phyloP scores from a whole-genome alignment of 345 rosid genomes.

The Clausena lansium region DNA sequence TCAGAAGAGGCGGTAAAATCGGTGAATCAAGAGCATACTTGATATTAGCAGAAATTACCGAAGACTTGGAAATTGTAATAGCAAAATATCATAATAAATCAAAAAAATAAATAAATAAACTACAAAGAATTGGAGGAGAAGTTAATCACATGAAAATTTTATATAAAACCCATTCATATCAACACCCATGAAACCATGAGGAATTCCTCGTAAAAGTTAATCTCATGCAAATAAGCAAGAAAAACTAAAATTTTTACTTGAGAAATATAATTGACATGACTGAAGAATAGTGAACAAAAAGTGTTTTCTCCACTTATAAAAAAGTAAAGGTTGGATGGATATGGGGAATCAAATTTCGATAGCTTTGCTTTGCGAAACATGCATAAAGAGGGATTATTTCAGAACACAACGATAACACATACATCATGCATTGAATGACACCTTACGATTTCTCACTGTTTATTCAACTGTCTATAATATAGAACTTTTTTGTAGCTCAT shows the following conservation, averaged over 20 bases:
- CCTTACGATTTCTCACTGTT: conserved; percentile 4
- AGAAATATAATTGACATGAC: background rate
- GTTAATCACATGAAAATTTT: background rate
- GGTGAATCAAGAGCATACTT: background rate
- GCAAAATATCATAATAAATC: background rate
- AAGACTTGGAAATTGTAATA: background rate
- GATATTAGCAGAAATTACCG: background rate
- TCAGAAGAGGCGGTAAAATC: background rate
- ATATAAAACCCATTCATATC: background rate
- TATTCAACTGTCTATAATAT: background rate
- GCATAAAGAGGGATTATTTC: conserved; percentile 5
- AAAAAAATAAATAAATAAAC: background rate
- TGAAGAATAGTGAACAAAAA: conserved; percentile 1
- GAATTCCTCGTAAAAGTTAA: background rate
- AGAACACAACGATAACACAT: conserved; percentile 10
- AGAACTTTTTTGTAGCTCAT: background rate
- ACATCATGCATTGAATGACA: conserved; percentile 11
- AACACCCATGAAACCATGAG: background rate
- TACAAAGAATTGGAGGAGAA: background rate
- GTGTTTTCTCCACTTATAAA: conserved; percentile 19
- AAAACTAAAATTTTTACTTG: background rate
- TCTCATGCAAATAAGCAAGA: background rate
- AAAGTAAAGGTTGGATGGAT: conserved; percentile 12
- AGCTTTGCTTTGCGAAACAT: conserved; percentile 20
- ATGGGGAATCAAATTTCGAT: conserved; percentile 10